These are phyloP conservation scores for Boechera stricta DNA, from an alignment of 345 rosid species.

Conservation along the genomic window DNA sequence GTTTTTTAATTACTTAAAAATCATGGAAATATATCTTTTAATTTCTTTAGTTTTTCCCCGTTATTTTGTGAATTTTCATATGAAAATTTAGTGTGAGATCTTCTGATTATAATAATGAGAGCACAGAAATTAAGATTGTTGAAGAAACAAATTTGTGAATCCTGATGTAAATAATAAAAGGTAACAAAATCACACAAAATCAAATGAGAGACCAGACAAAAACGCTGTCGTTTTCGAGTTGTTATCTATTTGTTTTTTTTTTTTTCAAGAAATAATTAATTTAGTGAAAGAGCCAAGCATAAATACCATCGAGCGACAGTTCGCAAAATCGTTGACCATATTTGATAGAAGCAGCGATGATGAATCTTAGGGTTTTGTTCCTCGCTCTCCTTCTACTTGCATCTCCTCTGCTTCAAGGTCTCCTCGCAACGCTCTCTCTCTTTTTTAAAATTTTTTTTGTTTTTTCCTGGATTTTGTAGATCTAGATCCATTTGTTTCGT, in stretches of 20 bases:
- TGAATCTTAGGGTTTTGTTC: constrained; percentile 70
- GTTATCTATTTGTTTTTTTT: background rate
- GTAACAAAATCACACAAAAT: background rate
- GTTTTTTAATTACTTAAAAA: background rate
- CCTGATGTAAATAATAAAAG: background rate
- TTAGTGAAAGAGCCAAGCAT: constrained; percentile 25
- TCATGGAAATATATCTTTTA: background rate
- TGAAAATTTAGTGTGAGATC: background rate
- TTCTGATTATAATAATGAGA: background rate
- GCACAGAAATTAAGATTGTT: background rate
- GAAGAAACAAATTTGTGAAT: constrained; percentile 4
- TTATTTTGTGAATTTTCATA: background rate
- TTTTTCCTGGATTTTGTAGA: constrained; percentile 41
- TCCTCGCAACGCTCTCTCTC: background rate
- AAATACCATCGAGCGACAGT: constrained; percentile 35
- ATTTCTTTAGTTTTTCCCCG: background rate
- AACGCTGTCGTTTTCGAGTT: constrained; percentile 11
- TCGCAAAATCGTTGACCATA: constrained; percentile 39
- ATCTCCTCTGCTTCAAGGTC: constrained; percentile 85
- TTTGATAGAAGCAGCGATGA: constrained; percentile 40
- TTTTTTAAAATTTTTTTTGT: background rate
- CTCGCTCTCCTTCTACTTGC: constrained; percentile 79
- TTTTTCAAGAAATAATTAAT: background rate
- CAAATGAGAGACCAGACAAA: background rate
- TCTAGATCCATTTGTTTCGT: constrained; percentile 51